A percentile compares a stretch with the other conserved stretches of the same genome.
These are phyloP conservation scores for Fusarium sororula DNA, from an alignment of 2,329 filamentous ascomycete species.

Conservation along the genomic window DNA sequence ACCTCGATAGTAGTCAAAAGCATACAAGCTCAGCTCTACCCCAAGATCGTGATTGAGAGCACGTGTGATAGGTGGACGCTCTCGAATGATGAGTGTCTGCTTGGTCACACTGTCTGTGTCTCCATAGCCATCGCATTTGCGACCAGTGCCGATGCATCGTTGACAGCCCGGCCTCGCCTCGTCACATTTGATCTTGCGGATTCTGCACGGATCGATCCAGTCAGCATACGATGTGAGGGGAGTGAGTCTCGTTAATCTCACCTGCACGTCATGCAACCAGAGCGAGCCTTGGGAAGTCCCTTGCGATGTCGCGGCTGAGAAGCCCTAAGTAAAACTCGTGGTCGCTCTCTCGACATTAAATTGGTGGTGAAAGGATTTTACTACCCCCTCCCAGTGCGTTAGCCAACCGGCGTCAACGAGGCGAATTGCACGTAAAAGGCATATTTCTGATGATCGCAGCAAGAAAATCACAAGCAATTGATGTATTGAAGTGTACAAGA, in stretches of 20 bases:
- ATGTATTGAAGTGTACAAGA: rapidly evolving
- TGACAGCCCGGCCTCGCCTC: conserved; percentile 3
- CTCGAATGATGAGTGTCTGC: not conserved
- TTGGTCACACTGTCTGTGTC: not conserved
- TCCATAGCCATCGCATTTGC: conserved; percentile 5
- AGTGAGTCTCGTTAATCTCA: not conserved
- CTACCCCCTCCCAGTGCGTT: not conserved
- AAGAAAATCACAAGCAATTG: too few species aligned
- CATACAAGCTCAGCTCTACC: not conserved
- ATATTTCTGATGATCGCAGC: not conserved
- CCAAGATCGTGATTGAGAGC: not conserved
- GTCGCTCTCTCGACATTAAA: not conserved
- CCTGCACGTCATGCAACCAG: conserved; percentile 15
- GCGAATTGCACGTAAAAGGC: not conserved
- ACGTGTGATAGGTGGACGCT: not conserved
- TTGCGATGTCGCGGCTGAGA: not conserved
- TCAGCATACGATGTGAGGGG: not conserved
- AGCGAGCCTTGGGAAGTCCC: not conserved
- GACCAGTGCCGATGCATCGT: conserved; percentile 3
- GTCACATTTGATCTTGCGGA: conserved; percentile 15
- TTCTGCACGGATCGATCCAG: not conserved
- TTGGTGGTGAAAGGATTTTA: not conserved
- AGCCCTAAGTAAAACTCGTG: not conserved
- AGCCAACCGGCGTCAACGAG: not conserved
- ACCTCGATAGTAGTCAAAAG: not conserved